Conservation (phyloP, 805 yeast genomes). For the Citeromyces matritensis region DNA sequence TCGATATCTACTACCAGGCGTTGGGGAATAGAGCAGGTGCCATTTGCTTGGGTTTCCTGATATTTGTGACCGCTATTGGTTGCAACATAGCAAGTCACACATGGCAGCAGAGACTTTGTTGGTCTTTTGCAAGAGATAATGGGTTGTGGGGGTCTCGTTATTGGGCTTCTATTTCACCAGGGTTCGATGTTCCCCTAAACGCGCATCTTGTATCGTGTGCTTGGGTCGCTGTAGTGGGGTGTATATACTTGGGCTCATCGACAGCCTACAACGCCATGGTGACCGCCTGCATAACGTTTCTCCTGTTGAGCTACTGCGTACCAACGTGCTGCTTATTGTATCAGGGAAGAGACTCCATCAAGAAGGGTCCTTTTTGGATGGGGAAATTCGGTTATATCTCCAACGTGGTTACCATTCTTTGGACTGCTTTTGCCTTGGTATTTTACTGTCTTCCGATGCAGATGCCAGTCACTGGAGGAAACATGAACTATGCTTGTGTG, state of each 20-base stretch:
- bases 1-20: conserved; percentile 50
- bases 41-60: conserved; percentile 27
- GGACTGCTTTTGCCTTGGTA: conserved; percentile 45
- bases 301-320: conserved; percentile 40
- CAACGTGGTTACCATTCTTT: conserved; percentile 32
- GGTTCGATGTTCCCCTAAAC: conserved; percentile 37
- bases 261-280: conserved; percentile 57
- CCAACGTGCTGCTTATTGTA: conserved; percentile 32
- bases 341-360: conserved; percentile 34
- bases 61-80: conserved; percentile 38
- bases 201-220: conserved; percentile 42
- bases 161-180: conserved; percentile 30
- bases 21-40: conserved; percentile 38
- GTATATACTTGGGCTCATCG: conserved; percentile 49
- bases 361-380: conserved; percentile 56
- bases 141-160: conserved; percentile 41
- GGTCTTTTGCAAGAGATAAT: conserved; percentile 57
- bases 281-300: conserved; percentile 42
- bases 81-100: conserved; percentile 49
- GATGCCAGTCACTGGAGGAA: conserved; percentile 43
- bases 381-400: conserved; percentile 36
- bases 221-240: conserved; percentile 39
- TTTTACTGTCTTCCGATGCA: conserved; percentile 52
- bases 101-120: conserved; percentile 53
- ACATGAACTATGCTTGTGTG: conserved; percentile 56